Evolutionary conservation across 352 stramenopile genomes (phyloP), one percentile per base, ranked within the genome.

Genomic region (Halophytophthora polymorphica): DNA sequence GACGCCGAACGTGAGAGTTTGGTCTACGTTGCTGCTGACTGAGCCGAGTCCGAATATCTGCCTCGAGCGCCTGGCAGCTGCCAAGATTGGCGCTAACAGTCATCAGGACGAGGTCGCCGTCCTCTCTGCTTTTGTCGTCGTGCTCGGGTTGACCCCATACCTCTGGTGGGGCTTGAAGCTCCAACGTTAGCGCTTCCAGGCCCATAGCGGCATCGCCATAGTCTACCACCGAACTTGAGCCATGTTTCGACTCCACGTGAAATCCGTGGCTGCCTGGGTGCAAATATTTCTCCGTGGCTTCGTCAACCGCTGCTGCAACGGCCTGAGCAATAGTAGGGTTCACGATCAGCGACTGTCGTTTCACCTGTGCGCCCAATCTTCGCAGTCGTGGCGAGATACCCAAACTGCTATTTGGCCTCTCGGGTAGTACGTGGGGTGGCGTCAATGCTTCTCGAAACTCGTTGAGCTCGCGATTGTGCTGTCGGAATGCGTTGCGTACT

Each of bases 401-500:
- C 11, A 60, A n/a, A 35, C 45, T 58, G 38, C 48, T 50, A 5
- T 31, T 45, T 37, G 53, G 49, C 25, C 45, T 58, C 8, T 40
- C 38, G 18, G 54, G 59, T 37, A 67, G 53, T 6, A 56, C 34
- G n/a, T 58, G 42, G 1, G 34, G 42, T 51, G 39, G 54, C n/a
- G 45, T n/a, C 37, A 64, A 58, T 19, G 64, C 52, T 8, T 80
- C 60, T 35, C 51, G 31, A 35, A 72, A 53, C 17, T 56, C 58
- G n/a, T 68, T 59, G 13, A 58, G 50, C 21, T 86, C 58, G 4
- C 56, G 47, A 25, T 40, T 69, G 6, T 66, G 51, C 25, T 86
- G 73, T 8, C 65, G 69, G 33, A 72, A 66, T 8, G 76, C 76
- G 17, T 73, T 85, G 7, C 76, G 66, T 29, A 89, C 58, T 0